A percentile compares a stretch with the other conserved stretches of the same genome.
phyloP scores from a whole-genome alignment of 176 grass and related monocot genomes.

The Triticum monococcum region DNA sequence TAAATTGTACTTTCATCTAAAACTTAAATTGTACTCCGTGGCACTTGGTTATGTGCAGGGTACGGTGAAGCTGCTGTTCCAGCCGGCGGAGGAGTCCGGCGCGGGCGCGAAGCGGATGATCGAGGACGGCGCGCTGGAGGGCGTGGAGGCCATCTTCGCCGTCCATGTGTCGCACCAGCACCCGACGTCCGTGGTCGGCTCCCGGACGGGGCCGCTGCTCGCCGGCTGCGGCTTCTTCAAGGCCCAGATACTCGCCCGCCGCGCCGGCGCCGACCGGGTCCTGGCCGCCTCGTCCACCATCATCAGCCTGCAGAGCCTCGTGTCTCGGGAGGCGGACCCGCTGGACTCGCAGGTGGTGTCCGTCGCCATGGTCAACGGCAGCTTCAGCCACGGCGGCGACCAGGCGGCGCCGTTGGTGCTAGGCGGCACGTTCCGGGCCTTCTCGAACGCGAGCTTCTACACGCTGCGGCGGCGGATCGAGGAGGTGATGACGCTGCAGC shows the following conservation, averaged over 20 bases:
- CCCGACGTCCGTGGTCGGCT: slow-evolving; percentile 71
- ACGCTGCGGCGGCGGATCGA: slow-evolving; percentile 79
- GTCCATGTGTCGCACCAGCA: slow-evolving; percentile 78
- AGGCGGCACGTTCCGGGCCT: slow-evolving; percentile 91
- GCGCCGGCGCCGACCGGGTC: slow-evolving; percentile 30
- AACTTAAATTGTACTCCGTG: background rate
- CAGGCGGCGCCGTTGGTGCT: slow-evolving; percentile 33
- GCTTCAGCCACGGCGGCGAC: background rate
- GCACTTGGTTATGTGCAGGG: slow-evolving; percentile 44
- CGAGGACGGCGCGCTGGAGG: slow-evolving; percentile 80
- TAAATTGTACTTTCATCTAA: too few species aligned
- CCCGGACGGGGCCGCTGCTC: slow-evolving; percentile 67
- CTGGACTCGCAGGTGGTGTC: slow-evolving; percentile 97
- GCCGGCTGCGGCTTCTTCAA: slow-evolving; percentile 96
- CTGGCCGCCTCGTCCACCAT: slow-evolving; percentile 67
- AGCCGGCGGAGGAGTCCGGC: slow-evolving; percentile 94
- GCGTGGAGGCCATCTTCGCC: slow-evolving; percentile 95
- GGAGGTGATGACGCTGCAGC: slow-evolving; percentile 84
- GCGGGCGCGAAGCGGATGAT: slow-evolving; percentile 96
- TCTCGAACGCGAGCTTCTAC: slow-evolving; percentile 95
- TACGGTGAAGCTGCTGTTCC: slow-evolving; percentile 89
- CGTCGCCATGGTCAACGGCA: slow-evolving; percentile 48
- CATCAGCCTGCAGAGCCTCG: slow-evolving; percentile 82
- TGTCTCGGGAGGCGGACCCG: slow-evolving; percentile 83
- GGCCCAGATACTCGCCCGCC: slow-evolving; percentile 47